Base-by-base conservation (phyloP, 2,329 filamentous ascomycete genomes). In the Fusarium sp. region DNA sequence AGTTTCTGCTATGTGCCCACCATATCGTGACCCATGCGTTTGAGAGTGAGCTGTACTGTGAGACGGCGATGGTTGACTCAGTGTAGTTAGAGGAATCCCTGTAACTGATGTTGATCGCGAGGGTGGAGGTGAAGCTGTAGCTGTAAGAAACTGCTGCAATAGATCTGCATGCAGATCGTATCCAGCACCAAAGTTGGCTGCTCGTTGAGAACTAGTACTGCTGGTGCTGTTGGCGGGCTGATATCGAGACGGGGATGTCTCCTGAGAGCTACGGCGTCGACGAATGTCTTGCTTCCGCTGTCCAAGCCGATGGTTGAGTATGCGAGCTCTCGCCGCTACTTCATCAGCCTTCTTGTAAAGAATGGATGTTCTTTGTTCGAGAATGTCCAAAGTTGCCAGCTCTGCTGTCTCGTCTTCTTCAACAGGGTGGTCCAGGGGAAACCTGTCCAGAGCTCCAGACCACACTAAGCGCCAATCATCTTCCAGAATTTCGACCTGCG, bases 331-430 rank as follows among this genome's bases (percentile, higher is more conserved):
- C 32, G 81, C 79, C 17, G 84, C 84, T 17, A 86, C 89, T 81
- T 93, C 90, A 75, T 96, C 93, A 5, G 93, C 93, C 74, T 90
- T 88, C 75, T 93, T 92, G 70, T 92, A 93, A 43, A 97, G 86
- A 68, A 91, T 86, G 37, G 88, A 87, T 35, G 96, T 82, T 65
- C 93, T 91, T 77, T 90, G 88, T 78, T 97, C 92, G 27, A 97
- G 79, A 50, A 96, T 94, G 72, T 96, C 92, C 72, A 96, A 82
- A 0, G 93, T 95, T 14, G 90, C 92, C 37, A 96, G 79, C 76
- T 97, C 93, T 68, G 93, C 93, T 75, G 90, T 88, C 79, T 97
- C 94, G 75, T 97, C 93, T 75, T 96, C 93, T 60, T 92, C 88
- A 48, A 96, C 90, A 1, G 93, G 92, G 67, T 94, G 89, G 15